Conservation (phyloP, 495 filamentous ascomycete genomes). For the Barbatosphaeria neglecta region DNA sequence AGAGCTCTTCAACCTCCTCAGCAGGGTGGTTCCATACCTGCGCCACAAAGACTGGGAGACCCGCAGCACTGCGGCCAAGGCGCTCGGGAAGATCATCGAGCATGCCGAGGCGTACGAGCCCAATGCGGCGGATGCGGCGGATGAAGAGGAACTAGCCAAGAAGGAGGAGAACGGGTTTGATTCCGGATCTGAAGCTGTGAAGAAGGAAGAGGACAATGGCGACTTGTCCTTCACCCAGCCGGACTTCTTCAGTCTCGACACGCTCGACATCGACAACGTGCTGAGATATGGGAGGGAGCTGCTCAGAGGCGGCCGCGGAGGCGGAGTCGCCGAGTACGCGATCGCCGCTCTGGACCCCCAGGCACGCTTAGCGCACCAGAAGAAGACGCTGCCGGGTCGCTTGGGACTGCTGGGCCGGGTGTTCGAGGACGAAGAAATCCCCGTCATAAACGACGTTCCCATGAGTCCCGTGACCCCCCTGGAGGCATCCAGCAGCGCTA, state of each 20-base stretch:
- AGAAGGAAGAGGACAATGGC: slow-evolving; percentile 40
- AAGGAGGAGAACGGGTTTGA: slow-evolving; percentile 37
- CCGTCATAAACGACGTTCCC: slow-evolving; percentile 24
- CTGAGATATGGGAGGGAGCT: slow-evolving; percentile 71
- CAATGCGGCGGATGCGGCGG: slow-evolving; percentile 55
- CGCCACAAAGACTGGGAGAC: slow-evolving; percentile 94
- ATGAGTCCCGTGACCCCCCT: slow-evolving; percentile 28
- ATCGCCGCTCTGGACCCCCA: slow-evolving; percentile 73
- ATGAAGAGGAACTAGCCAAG: slow-evolving; percentile 26
- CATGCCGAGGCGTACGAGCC: slow-evolving; percentile 84
- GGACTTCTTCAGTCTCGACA: slow-evolving; percentile 56
- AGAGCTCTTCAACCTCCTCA: slow-evolving; percentile 92
- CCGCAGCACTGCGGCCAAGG: slow-evolving; percentile 77
- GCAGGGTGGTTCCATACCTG: slow-evolving; percentile 86
- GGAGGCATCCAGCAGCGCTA: slow-evolving; percentile 18
- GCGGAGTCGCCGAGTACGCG: slow-evolving; percentile 70
- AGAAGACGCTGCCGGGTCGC: slow-evolving; percentile 71
- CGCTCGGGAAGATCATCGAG: slow-evolving; percentile 82
- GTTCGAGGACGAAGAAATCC: slow-evolving; percentile 76
- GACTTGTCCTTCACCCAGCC: slow-evolving; percentile 26
- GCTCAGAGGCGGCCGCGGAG: slow-evolving; percentile 71
- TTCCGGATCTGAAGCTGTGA: slow-evolving; percentile 26
- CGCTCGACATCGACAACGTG: slow-evolving; percentile 66
- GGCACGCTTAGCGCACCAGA: slow-evolving; percentile 69
- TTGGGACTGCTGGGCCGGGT: slow-evolving; percentile 70